phyloP scores from a whole-genome alignment of 306 rosid species.

The Sechiopsis laciniata region DNA sequence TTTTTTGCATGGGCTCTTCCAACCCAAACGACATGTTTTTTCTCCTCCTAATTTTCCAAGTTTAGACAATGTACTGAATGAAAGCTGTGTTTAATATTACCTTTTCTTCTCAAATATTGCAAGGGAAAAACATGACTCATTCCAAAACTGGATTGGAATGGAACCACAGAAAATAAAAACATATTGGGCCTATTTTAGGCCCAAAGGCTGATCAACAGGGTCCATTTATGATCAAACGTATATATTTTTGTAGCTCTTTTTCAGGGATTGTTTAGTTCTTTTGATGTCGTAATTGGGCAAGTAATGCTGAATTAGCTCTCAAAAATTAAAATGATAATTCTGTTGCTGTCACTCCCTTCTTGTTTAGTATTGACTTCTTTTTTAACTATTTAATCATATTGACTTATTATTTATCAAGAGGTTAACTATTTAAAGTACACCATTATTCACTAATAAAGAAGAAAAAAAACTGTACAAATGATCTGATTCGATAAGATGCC shows the following conservation, averaged over 20 bases:
- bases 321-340: too few relatives aligned
- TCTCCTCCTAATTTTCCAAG: not conserved
- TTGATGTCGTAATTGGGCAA: not conserved
- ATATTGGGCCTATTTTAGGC: not conserved
- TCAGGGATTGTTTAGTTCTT: not conserved
- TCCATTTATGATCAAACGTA: not conserved
- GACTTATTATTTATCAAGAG: not conserved
- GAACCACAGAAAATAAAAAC: not conserved
- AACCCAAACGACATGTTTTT: too few relatives aligned
- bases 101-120: not conserved
- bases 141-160: not conserved
- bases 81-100: not conserved
- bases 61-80: not conserved
- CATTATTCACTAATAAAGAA: too few relatives aligned
- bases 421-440: not conserved
- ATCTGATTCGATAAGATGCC: not conserved
- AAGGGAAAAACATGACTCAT: not conserved
- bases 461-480: not conserved
- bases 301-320: constrained; percentile 1
- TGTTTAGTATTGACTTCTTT: not conserved
- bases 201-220: not conserved
- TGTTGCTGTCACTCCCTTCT: not conserved
- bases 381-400: too few relatives aligned
- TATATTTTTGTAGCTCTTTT: not conserved
- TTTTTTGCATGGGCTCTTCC: not conserved